Conservation (phyloP, 345 rosid genomes). For the Durio zibethinus region DNA sequence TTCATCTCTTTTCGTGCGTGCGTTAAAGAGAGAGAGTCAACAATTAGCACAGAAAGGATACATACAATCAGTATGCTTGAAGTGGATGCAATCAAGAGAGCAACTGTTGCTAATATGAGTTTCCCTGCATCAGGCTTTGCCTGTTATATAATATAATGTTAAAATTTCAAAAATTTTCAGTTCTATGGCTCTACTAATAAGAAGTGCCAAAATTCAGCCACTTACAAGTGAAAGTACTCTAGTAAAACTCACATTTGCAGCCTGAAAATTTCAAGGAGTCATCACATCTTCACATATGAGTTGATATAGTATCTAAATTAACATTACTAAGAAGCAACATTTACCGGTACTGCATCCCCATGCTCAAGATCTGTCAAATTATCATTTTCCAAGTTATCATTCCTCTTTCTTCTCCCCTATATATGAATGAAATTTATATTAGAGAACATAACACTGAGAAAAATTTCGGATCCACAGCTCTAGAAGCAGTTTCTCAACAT, state of each 20-base stretch:
- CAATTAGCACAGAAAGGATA: not conserved
- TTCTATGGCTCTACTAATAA: not conserved
- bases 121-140: constrained; percentile 84
- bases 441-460: not conserved
- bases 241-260: constrained; percentile 73
- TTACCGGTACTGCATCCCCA: constrained; percentile 65
- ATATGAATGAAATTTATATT: not conserved
- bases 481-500: not conserved
- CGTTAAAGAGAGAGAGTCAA: not conserved
- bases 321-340: constrained; percentile 6
- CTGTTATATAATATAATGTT: constrained; percentile 27
- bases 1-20: not conserved
- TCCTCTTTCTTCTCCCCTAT: constrained; percentile 34
- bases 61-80: constrained; percentile 68
- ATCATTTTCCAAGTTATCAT: constrained; percentile 23
- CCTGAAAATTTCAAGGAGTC: constrained; percentile 39
- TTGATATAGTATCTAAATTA: not conserved
- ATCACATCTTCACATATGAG: not conserved
- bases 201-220: not conserved
- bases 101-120: constrained; percentile 64
- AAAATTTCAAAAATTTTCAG: constrained; percentile 13
- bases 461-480: not conserved
- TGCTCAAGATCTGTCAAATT: constrained; percentile 51
- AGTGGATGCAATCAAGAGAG: constrained; percentile 71
- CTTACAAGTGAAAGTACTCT: constrained; percentile 73